Evolutionary conservation across 495 filamentous ascomycete genomes (phyloP), one percentile per base, ranked within the genome.

Genomic region (Darksidea phi): DNA sequence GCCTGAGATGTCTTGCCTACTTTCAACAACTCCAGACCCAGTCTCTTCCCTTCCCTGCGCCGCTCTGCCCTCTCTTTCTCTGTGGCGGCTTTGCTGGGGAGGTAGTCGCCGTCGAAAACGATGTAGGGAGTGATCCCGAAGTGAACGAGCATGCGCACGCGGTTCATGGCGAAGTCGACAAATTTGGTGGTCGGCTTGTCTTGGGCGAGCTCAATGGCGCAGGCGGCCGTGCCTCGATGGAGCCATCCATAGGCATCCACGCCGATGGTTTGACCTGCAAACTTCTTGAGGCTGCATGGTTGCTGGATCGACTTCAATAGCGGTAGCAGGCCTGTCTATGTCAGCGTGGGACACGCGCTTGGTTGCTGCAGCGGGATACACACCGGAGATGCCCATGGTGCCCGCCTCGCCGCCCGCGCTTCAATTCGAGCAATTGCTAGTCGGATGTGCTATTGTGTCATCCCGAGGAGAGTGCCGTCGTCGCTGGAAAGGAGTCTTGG

Each of bases 201-300:
- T 66, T 90, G 79, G 26, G 92, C 95, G 47, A 99, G 80, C 60
- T 97, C 95, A 62, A 95, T 85, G 55, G 93, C 88, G 72, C 94
- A 99, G 23, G 91, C 80, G 50, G 95, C 84, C 23, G 91, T 89
- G 28, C 93, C 95, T 63, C 95, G 88, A 72, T 99, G 95, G 34
- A 99, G 85, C 95, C 95, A 99, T 70, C 91, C 94, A 79, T 99
- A 99, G 57, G 88, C 92, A 73, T 99, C 95, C 15, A 99, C 84
- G 2, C 88, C 95, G 42, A 99, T 82, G 2, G 89, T 95, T 72
- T 93, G 87, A 28, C 92, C 93, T 12, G 82, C 80, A 72, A 89
- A 97, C 67, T 91, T 89, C 71, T 88, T 95, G 52, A 99, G 76
- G 57, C 91, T 86, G 54, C 84, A 87, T 66, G 87, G 88, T 67